Evolutionary conservation across 805 yeast genomes (phyloP), one percentile per base, ranked within the genome.

Genomic region (Yarrowia divulgata): DNA sequence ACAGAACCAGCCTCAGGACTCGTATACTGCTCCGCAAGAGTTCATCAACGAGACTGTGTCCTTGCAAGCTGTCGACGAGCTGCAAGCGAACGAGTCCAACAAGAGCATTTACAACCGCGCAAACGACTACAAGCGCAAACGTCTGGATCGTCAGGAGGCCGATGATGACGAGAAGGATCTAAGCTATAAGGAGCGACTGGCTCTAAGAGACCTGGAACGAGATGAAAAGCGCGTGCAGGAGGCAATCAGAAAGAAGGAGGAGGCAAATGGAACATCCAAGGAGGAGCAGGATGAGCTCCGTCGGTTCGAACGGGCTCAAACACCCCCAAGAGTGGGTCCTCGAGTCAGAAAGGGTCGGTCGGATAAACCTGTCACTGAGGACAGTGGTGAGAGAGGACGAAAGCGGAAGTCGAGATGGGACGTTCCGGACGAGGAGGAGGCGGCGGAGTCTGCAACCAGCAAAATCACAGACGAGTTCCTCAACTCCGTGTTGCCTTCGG

Each of bases 401-500:
- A 42, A 67, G 43, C 72, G 76, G n/a, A 76, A 70, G 67, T 75
- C 79, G 49, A 69, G 79, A 68, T 74, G 78, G 79, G 81, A 75
- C 63, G 74, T 72, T 5, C 73, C 69, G 1, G 71, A 66, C 14
- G 66, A 70, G 19, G 72, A 73, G 67, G 72, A 54, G 23, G 70
- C 70, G 12, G 64, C 70, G 49, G 14, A 4, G 8, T 10, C 54
- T 8, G 70, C 69, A 63, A 75, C 72, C 67, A 75, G 73, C 7
- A 74, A 50, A 70, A 75, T 87, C 29, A 80, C 86, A 0, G 83
- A 83, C 69, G 83, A 78, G 29, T 78, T 82, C 14, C 78, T 88
- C 7, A 84, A 85, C 67, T 75, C 78, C 46, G 74, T 88, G 9
- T 76, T 88, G 42, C 91, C 90, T 0, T 71, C 78, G 0, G 77